Evolutionary conservation across 106 monocot genomes (phyloP).

Genomic region (Dendrobium officinale): DNA sequence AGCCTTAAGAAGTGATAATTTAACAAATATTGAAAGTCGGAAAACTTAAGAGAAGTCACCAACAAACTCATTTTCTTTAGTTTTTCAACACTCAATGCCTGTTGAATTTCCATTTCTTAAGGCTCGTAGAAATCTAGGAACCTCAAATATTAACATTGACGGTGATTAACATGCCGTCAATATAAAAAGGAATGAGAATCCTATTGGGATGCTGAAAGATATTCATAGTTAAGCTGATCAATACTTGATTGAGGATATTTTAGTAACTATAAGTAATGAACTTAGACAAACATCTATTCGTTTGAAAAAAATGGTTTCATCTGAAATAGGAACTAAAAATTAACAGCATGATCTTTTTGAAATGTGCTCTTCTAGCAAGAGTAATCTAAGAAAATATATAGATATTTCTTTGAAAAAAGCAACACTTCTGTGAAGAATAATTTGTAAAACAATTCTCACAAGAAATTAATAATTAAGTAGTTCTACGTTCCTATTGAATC

Average conservation of each 20-base stretch:
- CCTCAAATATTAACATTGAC: not conserved
- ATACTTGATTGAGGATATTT: slow-evolving; percentile 64
- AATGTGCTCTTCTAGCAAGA: not conserved
- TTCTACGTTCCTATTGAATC: slow-evolving; percentile 46
- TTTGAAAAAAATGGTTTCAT: slow-evolving; percentile 61
- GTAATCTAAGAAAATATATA: not conserved
- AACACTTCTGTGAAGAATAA: slow-evolving; percentile 11
- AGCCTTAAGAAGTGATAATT: slow-evolving; percentile 6
- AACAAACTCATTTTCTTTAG: slow-evolving; percentile 52
- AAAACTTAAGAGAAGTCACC: slow-evolving; percentile 47
- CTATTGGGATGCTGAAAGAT: slow-evolving; percentile 41
- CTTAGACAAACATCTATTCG: slow-evolving; percentile 39
- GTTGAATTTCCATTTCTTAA: slow-evolving; percentile 8
- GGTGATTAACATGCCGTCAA: not conserved
- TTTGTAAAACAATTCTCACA: slow-evolving; percentile 2
- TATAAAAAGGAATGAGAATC: not conserved
- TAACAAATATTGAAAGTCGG: slow-evolving; percentile 6
- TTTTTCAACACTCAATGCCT: slow-evolving; percentile 14
- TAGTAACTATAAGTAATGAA: slow-evolving; percentile 55
- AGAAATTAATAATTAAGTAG: slow-evolving; percentile 10
- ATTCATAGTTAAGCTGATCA: slow-evolving; percentile 62
- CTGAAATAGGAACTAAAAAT: slow-evolving; percentile 11
- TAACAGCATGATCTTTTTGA: slow-evolving; percentile 9
- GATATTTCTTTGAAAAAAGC: slow-evolving; percentile 6
- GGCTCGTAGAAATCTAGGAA: not conserved